Percentiles rank a stretch among this genome's conserved stretches.
These are phyloP conservation scores for Mucor circinelloides DNA, from an alignment of 371 early-diverging fungal species.

Conservation along the genomic window DNA sequence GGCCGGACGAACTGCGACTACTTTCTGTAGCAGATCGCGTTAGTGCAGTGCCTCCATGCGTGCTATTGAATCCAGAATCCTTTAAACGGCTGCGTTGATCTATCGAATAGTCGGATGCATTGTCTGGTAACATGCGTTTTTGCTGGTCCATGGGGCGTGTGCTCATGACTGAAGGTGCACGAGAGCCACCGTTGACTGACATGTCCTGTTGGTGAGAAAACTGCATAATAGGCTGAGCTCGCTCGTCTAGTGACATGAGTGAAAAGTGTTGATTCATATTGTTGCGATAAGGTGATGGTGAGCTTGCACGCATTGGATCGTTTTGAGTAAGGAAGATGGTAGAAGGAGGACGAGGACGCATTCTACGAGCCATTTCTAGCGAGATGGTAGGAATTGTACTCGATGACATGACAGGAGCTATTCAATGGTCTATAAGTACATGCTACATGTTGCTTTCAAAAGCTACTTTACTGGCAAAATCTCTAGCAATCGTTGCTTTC, in stretches of 20 bases:
- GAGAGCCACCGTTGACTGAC: not conserved
- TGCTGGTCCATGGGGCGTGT: not conserved
- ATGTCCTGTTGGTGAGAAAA: not conserved
- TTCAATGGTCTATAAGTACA: not conserved
- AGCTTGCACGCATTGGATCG: conserved; percentile 1
- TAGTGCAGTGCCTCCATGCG: not conserved
- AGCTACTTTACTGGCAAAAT: conserved; percentile 42
- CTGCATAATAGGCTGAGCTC: conserved; percentile 1
- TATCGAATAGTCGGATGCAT: conserved; percentile 8
- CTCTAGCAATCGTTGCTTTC: conserved; percentile 72
- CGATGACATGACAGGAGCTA: conserved; percentile 71
- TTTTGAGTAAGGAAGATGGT: conserved; percentile 29
- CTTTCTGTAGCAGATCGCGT: conserved; percentile 12
- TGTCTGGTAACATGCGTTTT: not conserved
- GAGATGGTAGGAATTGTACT: conserved; percentile 68
- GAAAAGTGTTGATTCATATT: conserved; percentile 5
- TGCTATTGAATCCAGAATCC: conserved; percentile 32
- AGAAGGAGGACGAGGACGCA: conserved; percentile 69
- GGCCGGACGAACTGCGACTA: conserved; percentile 5
- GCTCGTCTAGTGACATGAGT: conserved; percentile 14
- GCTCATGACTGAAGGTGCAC: conserved; percentile 9
- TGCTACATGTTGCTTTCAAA: not conserved
- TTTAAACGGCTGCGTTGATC: conserved; percentile 7
- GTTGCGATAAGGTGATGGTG: conserved; percentile 1
- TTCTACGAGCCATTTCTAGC: conserved; percentile 60